Conservation (phyloP, 129 eudicot species). For the Smallanthus sonchifolius region DNA sequence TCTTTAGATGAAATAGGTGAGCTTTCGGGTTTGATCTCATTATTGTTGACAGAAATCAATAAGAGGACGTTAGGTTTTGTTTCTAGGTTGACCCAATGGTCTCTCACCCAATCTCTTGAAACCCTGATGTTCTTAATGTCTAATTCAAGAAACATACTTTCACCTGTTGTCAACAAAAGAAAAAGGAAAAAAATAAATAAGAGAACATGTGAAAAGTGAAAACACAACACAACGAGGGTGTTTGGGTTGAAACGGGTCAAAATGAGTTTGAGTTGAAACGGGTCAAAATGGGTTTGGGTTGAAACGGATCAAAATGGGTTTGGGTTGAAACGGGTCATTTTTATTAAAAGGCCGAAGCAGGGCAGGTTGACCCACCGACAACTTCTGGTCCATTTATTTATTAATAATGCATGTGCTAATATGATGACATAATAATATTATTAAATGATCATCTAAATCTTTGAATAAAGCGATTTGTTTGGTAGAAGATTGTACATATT, state of each 20-base stretch:
- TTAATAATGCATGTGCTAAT: neutral
- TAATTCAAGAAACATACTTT: conserved; percentile 47
- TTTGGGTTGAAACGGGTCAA: neutral
- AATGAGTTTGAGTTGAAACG: neutral
- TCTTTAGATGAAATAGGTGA: conserved; percentile 30
- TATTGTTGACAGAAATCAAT: conserved; percentile 33
- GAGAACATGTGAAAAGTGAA: neutral
- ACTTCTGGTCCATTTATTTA: neutral
- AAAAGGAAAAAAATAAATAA: neutral
- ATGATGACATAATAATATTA: neutral
- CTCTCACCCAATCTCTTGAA: conserved; percentile 93
- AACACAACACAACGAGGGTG: neutral
- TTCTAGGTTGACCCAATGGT: conserved; percentile 75
- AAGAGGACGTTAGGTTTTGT: conserved; percentile 48
- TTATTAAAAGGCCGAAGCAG: neutral
- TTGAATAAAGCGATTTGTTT: neutral
- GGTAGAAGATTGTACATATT: neutral
- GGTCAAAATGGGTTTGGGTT: too few relatives aligned
- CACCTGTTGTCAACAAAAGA: conserved; percentile 48
- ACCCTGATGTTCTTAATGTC: conserved; percentile 51
- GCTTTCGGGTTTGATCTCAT: conserved; percentile 34
- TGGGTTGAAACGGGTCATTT: neutral
- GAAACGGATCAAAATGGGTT: neutral
- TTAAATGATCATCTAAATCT: neutral
- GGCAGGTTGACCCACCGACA: neutral